Evolutionary conservation across 805 yeast genomes (phyloP).

Genomic region (Maudiozyma pseudohumilis): DNA sequence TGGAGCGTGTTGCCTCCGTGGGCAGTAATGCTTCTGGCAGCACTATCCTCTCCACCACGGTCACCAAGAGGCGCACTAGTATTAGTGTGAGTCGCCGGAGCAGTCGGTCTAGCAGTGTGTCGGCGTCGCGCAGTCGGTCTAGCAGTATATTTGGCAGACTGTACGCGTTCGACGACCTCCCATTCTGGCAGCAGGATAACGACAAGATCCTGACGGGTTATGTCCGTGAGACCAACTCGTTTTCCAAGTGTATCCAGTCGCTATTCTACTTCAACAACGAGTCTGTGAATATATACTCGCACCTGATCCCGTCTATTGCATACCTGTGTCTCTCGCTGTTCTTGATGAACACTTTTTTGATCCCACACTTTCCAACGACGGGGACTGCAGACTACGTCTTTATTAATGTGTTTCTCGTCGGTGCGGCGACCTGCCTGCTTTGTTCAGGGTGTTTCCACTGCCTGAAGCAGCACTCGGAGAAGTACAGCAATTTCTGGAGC

Average conservation of each 20-base stretch:
- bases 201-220: slow-evolving; percentile 57
- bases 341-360: slow-evolving; percentile 21
- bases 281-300: slow-evolving; percentile 61
- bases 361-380: slow-evolving; percentile 30
- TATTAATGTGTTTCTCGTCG: slow-evolving; percentile 44
- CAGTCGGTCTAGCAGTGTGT: neutral
- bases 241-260: slow-evolving; percentile 37
- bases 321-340: slow-evolving; percentile 22
- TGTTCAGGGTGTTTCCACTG: slow-evolving; percentile 61
- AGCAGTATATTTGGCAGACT: neutral
- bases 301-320: slow-evolving; percentile 37
- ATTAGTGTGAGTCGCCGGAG: neutral
- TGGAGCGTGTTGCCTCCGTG: too few relatives aligned
- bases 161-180: slow-evolving; percentile 43
- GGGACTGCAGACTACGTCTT: slow-evolving; percentile 39
- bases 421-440: slow-evolving; percentile 49
- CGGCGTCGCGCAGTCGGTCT: neutral
- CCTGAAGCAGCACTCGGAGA: slow-evolving; percentile 54
- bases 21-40: too few relatives aligned
- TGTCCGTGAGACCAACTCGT: slow-evolving; percentile 46
- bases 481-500: slow-evolving; percentile 48
- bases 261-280: slow-evolving; percentile 57
- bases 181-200: slow-evolving; percentile 68
- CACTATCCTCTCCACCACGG: too few relatives aligned
- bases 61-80: too few relatives aligned